Evolutionary conservation across 1,139 yeast species (phyloP), one percentile per base, ranked within the genome.

Genomic region (Saccharomyces hybrid): DNA sequence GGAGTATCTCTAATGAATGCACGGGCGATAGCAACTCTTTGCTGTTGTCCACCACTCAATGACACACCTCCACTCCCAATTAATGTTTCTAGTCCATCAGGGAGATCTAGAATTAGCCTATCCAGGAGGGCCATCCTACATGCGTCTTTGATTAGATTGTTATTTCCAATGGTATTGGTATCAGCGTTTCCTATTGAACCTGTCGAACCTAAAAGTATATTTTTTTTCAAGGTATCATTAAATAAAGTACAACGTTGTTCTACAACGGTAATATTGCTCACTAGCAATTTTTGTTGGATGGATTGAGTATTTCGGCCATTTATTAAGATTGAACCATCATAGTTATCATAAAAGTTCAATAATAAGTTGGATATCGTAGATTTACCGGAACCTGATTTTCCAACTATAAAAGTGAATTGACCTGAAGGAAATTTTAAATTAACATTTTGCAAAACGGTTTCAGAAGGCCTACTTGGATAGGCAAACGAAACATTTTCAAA

Each of bases 41-140:
- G 99, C 54, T 78, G 80, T 68, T 93, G 97, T 0, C 99, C 99
- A 3, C 98, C 98, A 59, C 97, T 89, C n/a, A 93, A 72, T 1
- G 74, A 66, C 16, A 74, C 60, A 2, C 81, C 80, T 2, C 73
- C 72, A 0, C 71, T 66, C 0, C 83, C 81, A 2, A 87, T 63
- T 1, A 67, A 59, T 0, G 88, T 79, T 28, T 84, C 75, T 2
- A 81, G 53, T 0, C 90, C 89, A 8, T 79, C 70, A 0, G 84
- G 78, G 2, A 85, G 64, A 34, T 66, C 69, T 3, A 66, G 62
- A 1, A 86, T 66, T 3, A 86, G 69, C 1, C 78, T 77, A 2
- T 71, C 70, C 16, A 86, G 70, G 11, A 77, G 67, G 0, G 90
- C 78, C 65, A 84, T 75, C 1, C 74, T 70, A 50, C 81, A 69